Base-by-base conservation (phyloP, 1,139 yeast species). In the Kodamaea arcana region DNA sequence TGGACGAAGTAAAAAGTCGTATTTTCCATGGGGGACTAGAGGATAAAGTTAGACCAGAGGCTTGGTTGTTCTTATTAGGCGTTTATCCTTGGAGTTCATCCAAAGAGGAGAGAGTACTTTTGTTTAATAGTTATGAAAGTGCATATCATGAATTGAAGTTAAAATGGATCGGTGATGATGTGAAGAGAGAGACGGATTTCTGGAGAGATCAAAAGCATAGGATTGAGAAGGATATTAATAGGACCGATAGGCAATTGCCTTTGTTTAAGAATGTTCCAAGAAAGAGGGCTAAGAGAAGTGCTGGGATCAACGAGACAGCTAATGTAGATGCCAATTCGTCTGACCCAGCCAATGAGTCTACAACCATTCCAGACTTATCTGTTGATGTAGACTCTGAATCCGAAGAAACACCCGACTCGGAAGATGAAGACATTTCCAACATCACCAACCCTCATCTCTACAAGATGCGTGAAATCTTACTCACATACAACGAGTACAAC, bases 71-170 rank as follows among this genome's bases (percentile, higher is more conserved):
- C 52, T 58, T 94, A 34, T 65, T 92, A 15, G 90, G 78, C 0
- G 88, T 92, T 1, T 87, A 69, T 52, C 92, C 95, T 0, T 92
- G 97, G 97, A 90, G 83, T 45, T 78, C 94, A 3, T 78, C 87
- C 6, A 47, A 48, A 4, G 77, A 75, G 30, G 97, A 88, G 44
- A 72, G 97, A 31, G 60, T 67, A 25, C 75, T 77, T 14, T 58
- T 86, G 12, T 54, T 63, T 27, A 61, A 73, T 32, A 79, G 83
- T 16, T 71, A 83, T 42, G 71, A 72, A 18, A 73, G 76, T 31
- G 80, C 80, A 33, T 92, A 90, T 54, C 66, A 72, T 29, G 78
- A 79, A 23, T 72, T 79, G 41, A 83, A 84, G 49, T 70, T 79
- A 37, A 62, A 69, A 40, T 84, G 94, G 90, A 72, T 78, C 12